Evolutionary conservation across 345 rosid genomes (phyloP).

Genomic region (Linum lewisii): DNA sequence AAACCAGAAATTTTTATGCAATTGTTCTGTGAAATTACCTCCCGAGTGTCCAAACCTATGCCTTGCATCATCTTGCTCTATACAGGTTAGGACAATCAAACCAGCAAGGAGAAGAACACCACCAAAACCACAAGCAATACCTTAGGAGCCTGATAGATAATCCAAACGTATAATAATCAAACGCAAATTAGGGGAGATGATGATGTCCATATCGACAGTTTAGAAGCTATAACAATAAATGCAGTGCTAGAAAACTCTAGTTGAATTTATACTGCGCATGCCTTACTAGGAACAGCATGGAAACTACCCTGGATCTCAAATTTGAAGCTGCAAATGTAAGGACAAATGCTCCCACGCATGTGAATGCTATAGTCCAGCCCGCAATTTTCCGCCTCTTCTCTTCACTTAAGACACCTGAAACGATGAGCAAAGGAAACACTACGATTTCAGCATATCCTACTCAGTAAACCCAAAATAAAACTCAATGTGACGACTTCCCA

Average conservation of each 20-base stretch:
- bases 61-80: slow-evolving; percentile 84
- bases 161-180: slow-evolving; percentile 2
- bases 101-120: slow-evolving; percentile 65
- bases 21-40: too few species aligned
- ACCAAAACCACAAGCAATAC: slow-evolving; percentile 56
- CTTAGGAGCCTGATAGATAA: slow-evolving; percentile 40
- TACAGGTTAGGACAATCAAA: slow-evolving; percentile 50
- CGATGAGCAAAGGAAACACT: background rate
- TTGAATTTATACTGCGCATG: background rate
- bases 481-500: too few species aligned
- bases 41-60: slow-evolving; percentile 89
- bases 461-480: too few species aligned
- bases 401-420: slow-evolving; percentile 44
- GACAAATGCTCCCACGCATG: slow-evolving; percentile 62
- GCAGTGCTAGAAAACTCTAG: too few species aligned
- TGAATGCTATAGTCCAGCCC: slow-evolving; percentile 85
- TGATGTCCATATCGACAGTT: too few species aligned
- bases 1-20: background rate
- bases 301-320: slow-evolving; percentile 63
- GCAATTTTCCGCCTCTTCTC: slow-evolving; percentile 61
- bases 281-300: background rate
- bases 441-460: too few species aligned
- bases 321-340: slow-evolving; percentile 68
- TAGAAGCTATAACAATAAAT: too few species aligned
- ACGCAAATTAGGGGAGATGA: too few species aligned